Base-by-base conservation (phyloP, 1,284 basidiomycete species). In the Trichosporon ovoides region DNA sequence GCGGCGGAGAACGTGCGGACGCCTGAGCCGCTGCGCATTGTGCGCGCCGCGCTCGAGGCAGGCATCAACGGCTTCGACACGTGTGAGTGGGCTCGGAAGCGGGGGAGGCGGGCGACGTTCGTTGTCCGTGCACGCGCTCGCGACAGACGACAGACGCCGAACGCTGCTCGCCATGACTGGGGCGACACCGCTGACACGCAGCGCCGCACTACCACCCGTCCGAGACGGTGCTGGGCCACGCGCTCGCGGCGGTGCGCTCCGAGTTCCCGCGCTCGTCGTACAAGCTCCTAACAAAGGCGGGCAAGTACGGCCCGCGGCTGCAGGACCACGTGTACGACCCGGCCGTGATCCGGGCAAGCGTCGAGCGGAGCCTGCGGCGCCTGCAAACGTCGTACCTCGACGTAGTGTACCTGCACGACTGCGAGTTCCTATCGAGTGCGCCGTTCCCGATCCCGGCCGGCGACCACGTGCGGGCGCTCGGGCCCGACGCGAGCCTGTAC, bases 1-100 rank as follows among this genome's bases (percentile, higher is more conserved):
- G 74, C 80, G 13, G 83, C 85, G 53, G 82, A 82, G n/a, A 78
- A 83, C 57, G 73, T 91, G 24, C 70, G 80, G 19, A 83, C 85
- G 49, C 78, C 81, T 38, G 74, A 80, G 10, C 91, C 89, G 0
- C 72, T 89, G 19, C 82, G 87, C 28, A 84, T 87, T 16, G 83
- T 93, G 16, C 82, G 91, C 24, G 34, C 94, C 28, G 90, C 90
- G 10, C 80, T 95, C 51, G 81, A 89, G 51, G 94, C 93, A 76
- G 94, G 93, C 18, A 87, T 98, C 61, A 83, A 80, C 50, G 88
- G 89, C 0, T 91, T 98, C 71, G 95, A 98, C 73, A 98, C 95
- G 7, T 69, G 76, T 77, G 58, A 61, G 76, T 65, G 0, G 12
- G 10, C 2, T 38, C 1, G 20, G 36, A 4, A 24, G 7, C 11